phyloP scores from a whole-genome alignment of 2,329 filamentous ascomycete species.

The Pyrenophora tritici-repentis region DNA sequence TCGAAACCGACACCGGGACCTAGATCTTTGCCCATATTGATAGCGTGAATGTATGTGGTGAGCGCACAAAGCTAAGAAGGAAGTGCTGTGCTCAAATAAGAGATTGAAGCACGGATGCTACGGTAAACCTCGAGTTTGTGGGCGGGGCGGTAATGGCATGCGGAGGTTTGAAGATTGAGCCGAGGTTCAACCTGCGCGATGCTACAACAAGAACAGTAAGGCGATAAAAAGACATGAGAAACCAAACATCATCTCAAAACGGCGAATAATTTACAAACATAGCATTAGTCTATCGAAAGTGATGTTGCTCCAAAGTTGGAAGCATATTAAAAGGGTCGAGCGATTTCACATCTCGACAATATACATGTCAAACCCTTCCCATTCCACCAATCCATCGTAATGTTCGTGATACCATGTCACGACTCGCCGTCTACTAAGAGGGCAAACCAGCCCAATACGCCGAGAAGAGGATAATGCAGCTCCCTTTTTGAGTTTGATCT shows the following conservation, averaged over 20 bases:
- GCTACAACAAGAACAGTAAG: too few relatives aligned
- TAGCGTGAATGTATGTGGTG: neutral
- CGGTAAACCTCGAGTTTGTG: conserved; percentile 18
- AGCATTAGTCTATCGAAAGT: conserved; percentile 24
- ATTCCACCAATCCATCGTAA: conserved; percentile 21
- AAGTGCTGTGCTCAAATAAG: neutral
- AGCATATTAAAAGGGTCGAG: conserved; percentile 18
- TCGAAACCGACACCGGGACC: conserved; percentile 72
- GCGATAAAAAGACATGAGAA: too few relatives aligned
- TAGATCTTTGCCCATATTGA: conserved; percentile 39
- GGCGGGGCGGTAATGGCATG: conserved; percentile 37
- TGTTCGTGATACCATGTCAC: conserved; percentile 15
- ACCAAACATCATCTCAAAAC: too few relatives aligned
- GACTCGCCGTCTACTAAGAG: conserved; percentile 5
- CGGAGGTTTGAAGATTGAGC: conserved; percentile 34
- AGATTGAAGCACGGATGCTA: conserved; percentile 3
- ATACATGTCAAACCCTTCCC: conserved; percentile 15
- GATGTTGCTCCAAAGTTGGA: conserved; percentile 7
- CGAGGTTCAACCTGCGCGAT: conserved; percentile 37
- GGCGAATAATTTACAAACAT: neutral
- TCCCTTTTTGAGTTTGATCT: conserved; percentile 30
- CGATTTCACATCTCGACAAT: conserved; percentile 17
- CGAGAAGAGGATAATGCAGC: conserved; percentile 26
- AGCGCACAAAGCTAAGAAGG: neutral
- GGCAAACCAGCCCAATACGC: conserved; percentile 20